phyloP scores from a whole-genome alignment of 2,329 filamentous ascomycete species.

The Furcasterigmium sp. region DNA sequence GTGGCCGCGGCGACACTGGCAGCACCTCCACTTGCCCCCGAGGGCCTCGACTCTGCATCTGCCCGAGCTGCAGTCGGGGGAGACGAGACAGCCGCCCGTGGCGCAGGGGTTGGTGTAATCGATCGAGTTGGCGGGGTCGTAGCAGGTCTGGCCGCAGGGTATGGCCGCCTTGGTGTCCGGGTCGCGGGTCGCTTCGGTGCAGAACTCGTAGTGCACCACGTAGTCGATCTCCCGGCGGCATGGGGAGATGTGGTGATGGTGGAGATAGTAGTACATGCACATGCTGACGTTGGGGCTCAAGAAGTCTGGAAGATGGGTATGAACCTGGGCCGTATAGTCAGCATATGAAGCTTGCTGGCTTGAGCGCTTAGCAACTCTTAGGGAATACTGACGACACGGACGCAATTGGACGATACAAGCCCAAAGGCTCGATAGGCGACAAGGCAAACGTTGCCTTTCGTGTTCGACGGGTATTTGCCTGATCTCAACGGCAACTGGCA shows the following conservation, averaged over 20 bases:
- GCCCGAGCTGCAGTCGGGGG: conserved; percentile 40
- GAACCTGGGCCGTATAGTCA: no score
- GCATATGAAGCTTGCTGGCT: no score
- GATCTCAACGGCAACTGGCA: no score
- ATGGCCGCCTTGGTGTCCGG: conserved; percentile 17
- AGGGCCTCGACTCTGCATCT: conserved; percentile 44
- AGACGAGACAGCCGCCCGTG: conserved; percentile 37
- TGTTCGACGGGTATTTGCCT: no score
- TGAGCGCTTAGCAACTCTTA: no score
- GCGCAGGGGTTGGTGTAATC: conserved; percentile 38
- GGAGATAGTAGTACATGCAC: conserved; percentile 46
- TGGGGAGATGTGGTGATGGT: conserved; percentile 43
- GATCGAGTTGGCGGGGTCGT: conserved; percentile 23
- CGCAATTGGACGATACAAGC: no score
- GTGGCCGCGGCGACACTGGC: conserved; percentile 38
- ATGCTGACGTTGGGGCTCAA: no score
- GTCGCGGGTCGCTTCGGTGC: conserved; percentile 26
- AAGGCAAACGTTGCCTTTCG: no score
- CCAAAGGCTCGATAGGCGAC: no score
- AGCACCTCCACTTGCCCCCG: conserved; percentile 43
- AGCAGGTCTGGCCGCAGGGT: conserved; percentile 15
- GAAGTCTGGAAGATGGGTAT: no score
- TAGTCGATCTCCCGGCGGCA: conserved; percentile 35
- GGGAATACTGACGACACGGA: no score
- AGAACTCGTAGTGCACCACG: conserved; percentile 38